These are phyloP conservation scores for Clavispora phyllophila DNA, from an alignment of 805 yeast genomes.

Conservation along the genomic window DNA sequence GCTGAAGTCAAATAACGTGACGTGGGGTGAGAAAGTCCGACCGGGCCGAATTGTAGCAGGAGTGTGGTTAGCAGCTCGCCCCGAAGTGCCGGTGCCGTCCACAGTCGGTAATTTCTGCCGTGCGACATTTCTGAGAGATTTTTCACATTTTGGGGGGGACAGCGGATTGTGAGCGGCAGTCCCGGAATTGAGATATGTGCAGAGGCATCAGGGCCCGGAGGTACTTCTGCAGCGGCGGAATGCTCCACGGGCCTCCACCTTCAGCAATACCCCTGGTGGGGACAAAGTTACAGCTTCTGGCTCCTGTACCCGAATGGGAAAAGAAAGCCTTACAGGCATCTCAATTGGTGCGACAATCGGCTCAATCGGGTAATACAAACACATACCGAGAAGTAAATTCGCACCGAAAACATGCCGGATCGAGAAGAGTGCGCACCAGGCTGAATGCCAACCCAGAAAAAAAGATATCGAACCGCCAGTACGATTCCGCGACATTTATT, in stretches of 20 bases:
- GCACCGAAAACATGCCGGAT: neutral
- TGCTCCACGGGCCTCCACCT: too few relatives aligned
- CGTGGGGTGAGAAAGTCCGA: neutral
- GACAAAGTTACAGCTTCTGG: too few relatives aligned
- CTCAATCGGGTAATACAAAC: conserved; percentile 1
- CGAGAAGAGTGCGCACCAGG: neutral
- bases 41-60: neutral
- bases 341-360: neutral
- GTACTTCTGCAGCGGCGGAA: too few relatives aligned
- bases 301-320: neutral
- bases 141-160: neutral
- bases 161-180: neutral
- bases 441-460: neutral
- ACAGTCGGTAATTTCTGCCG: conserved; percentile 3
- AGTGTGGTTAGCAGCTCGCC: neutral
- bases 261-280: too few relatives aligned
- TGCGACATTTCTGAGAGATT: conserved; percentile 14
- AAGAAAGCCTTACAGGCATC: neutral
- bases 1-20: neutral
- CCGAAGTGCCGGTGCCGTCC: conserved; percentile 4
- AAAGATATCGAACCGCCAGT: neutral
- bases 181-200: neutral
- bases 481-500: neutral
- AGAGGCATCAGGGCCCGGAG: neutral
- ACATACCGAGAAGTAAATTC: neutral